phyloP scores from a whole-genome alignment of 306 rosid genomes.

The Notholithocarpus densiflorus region DNA sequence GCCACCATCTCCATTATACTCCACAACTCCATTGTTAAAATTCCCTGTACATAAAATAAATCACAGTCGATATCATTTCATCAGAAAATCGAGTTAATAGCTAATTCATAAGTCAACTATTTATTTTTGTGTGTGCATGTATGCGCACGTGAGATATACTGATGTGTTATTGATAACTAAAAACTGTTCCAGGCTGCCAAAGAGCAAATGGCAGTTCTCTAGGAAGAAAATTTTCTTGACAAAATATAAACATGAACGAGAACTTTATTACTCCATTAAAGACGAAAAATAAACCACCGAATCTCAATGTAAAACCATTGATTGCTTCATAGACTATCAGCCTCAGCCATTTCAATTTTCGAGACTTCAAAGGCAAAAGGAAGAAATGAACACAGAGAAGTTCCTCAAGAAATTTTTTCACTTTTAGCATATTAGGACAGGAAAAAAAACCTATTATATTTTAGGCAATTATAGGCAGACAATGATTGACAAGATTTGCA shows the following conservation, averaged over 20 bases:
- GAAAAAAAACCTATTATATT: not conserved
- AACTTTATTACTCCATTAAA: not conserved
- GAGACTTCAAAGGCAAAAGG: not conserved
- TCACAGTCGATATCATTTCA: not conserved
- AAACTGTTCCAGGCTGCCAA: not conserved
- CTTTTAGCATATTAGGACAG: not conserved
- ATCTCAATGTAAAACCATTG: not conserved
- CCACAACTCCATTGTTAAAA: conserved; percentile 21
- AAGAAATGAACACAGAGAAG: not conserved
- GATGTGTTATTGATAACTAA: not conserved
- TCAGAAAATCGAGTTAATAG: too few species aligned
- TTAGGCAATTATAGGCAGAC: too few species aligned
- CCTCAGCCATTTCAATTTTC: not conserved
- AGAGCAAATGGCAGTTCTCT: not conserved
- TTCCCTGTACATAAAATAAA: conserved; percentile 6
- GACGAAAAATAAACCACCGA: not conserved
- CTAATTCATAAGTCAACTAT: too few species aligned
- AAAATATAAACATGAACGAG: not conserved
- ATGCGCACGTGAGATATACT: too few species aligned
- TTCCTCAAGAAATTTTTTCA: not conserved
- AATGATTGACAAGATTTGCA: too few species aligned
- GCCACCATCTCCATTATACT: conserved; percentile 20
- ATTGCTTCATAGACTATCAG: not conserved
- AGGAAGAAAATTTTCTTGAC: too few species aligned
- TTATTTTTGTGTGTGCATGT: not conserved